Evolutionary conservation across 2,329 filamentous ascomycete species (phyloP), one percentile per base, ranked within the genome.

Genomic region (Colletotrichum falcatum): DNA sequence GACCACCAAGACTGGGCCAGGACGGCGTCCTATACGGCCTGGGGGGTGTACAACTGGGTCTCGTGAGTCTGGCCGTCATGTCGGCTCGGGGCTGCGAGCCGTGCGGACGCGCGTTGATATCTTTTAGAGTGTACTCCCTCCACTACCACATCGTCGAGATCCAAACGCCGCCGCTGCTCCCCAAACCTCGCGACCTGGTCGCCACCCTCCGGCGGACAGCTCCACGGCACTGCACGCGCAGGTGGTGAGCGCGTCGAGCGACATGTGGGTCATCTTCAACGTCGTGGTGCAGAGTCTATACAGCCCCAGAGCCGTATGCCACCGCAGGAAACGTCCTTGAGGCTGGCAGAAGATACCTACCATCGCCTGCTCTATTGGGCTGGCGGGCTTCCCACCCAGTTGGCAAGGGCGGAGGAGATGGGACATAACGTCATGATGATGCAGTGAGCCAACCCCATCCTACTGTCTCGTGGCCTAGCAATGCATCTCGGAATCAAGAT

Each of bases 1-100:
- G 56, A 51, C 2, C 35, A 66, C 30, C 12, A 42, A 5, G 12
- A 56, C 9, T 70, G 67, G 67, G 55, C 30, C 5, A 44, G 42
- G 20, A 51, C 63, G 9, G 67, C 64, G 5, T 74, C 72, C 2
- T 76, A 76, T n/a, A 78, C 77, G 3, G 77, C 79, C 0, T 80
- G 79, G 79, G 78, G 79, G 1, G 70, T 74, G 1, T 74, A 73
- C 30, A 74, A 72, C 8, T 74, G 72, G 73, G 60, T 67, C 8
- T 61, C 51, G 67, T 70, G 1, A 61, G 67, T 70, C 16, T 30
- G 2, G 7, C 4, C 5, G 26, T 18, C 14, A 8, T 16, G 4
- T 5, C 16, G 11, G n/a, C 20, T 2, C 18, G 5, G 4, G 4
- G 23, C 8, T 18, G 26, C 12, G 11, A 28, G 20, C 20, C 28